Evolutionary conservation across 192 early-diverging fungal species (phyloP).

Genomic region (Linnemannia elongata): DNA sequence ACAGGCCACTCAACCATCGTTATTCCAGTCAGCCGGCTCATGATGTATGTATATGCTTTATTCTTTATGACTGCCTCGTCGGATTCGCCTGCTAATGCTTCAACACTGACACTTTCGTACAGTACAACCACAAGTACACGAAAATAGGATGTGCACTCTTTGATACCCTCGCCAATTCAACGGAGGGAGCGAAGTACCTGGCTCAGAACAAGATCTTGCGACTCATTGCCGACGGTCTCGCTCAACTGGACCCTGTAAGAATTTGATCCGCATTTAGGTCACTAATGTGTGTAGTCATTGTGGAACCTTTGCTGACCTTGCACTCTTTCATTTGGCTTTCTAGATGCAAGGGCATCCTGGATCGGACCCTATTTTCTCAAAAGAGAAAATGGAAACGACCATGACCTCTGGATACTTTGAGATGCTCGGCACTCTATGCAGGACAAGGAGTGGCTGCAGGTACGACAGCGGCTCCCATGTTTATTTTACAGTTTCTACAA

Average conservation of each 20-base stretch:
- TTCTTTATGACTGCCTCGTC: background rate
- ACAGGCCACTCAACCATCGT: conserved; percentile 75
- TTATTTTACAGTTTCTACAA: conserved; percentile 32
- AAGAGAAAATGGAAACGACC: conserved; percentile 79
- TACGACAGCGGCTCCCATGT: conserved; percentile 6
- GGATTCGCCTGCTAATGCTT: background rate
- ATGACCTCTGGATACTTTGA: conserved; percentile 85
- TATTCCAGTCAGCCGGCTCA: conserved; percentile 75
- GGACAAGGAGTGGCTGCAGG: conserved; percentile 75
- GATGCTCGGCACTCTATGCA: conserved; percentile 75
- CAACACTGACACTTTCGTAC: background rate
- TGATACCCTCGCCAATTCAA: conserved; percentile 69
- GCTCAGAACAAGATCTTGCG: conserved; percentile 76
- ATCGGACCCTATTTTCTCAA: conserved; percentile 78
- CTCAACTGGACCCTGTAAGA: conserved; percentile 79
- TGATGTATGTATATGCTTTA: conserved; percentile 53
- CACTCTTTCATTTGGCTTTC: background rate
- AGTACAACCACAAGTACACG: conserved; percentile 60
- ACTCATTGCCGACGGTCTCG: conserved; percentile 81
- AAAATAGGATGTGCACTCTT: conserved; percentile 79
- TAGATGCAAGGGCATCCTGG: conserved; percentile 61
- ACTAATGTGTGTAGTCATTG: background rate
- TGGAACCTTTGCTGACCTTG: background rate
- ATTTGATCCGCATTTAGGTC: background rate
- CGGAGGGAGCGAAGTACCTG: conserved; percentile 79